phyloP scores from a whole-genome alignment of 2,329 filamentous ascomycete species.

The Trichoderma afroharzianum region DNA sequence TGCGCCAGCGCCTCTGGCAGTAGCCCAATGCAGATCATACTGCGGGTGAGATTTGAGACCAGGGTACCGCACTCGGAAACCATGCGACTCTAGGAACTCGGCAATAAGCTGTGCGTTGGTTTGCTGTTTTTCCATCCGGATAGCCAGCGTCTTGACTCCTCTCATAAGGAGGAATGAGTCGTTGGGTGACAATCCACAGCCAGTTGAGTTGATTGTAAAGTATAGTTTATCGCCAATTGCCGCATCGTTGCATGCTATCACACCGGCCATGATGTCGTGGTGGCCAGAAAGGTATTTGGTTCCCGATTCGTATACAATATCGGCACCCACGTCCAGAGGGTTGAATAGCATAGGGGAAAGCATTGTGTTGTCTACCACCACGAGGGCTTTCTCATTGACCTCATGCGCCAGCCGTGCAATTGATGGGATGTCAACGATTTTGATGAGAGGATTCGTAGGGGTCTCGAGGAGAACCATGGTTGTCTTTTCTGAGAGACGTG shows the following conservation, averaged over 20 bases:
- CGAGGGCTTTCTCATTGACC: constrained; percentile 72
- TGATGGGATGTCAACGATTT: constrained; percentile 85
- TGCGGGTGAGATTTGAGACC: constrained; percentile 93
- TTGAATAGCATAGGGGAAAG: constrained; percentile 92
- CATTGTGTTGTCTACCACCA: constrained; percentile 98
- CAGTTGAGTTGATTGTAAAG: constrained; percentile 95
- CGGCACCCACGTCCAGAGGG: constrained; percentile 88
- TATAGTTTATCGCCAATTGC: constrained; percentile 83
- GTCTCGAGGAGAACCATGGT: constrained; percentile 95
- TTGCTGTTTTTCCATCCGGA: constrained; percentile 99
- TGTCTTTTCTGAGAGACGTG: constrained; percentile 73
- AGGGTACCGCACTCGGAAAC: constrained; percentile 93
- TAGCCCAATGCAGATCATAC: constrained; percentile 92
- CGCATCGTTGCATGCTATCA: constrained; percentile 84
- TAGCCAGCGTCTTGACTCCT: constrained; percentile 92
- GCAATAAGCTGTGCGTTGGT: constrained; percentile 87
- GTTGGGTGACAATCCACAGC: constrained; percentile 89
- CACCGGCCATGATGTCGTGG: constrained; percentile 98
- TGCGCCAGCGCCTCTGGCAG: constrained; percentile 89
- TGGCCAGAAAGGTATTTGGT: constrained; percentile 98
- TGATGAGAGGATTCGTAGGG: constrained; percentile 96
- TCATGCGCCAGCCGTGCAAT: constrained; percentile 76
- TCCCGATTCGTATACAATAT: constrained; percentile 95
- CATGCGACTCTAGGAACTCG: constrained; percentile 82
- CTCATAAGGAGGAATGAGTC: constrained; percentile 95